These are phyloP conservation scores for Coelastrella sp. DNA, from an alignment of 139 green algal genomes.

Conservation along the genomic window DNA sequence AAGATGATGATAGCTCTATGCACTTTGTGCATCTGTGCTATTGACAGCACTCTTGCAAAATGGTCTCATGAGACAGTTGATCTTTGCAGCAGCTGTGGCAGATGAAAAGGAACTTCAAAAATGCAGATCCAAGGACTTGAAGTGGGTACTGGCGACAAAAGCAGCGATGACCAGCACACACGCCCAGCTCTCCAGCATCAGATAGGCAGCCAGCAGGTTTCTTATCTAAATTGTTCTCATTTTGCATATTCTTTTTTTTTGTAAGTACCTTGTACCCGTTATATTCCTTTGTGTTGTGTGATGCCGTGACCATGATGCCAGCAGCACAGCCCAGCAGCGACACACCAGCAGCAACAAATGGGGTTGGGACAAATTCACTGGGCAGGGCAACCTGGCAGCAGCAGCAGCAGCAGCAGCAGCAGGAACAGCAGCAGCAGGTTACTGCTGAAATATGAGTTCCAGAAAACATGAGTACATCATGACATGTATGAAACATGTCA, in stretches of 20 bases:
- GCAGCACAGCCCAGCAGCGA: slow-evolving; percentile 68
- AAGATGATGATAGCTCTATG: too few relatives aligned
- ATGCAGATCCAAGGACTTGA: too few relatives aligned
- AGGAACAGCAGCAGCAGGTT: not conserved
- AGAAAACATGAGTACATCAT: too few relatives aligned
- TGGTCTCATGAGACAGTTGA: too few relatives aligned
- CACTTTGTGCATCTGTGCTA: not conserved
- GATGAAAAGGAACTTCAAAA: too few relatives aligned
- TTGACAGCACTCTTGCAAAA: not conserved
- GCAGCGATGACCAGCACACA: too few relatives aligned
- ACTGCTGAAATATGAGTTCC: too few relatives aligned
- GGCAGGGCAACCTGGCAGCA: slow-evolving; percentile 58
- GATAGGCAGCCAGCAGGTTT: not conserved
- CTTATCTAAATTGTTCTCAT: not conserved
- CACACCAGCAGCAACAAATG: slow-evolving; percentile 76
- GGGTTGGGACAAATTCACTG: slow-evolving; percentile 68
- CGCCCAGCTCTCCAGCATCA: not conserved
- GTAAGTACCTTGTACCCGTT: slow-evolving; percentile 91
- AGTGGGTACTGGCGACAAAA: too few relatives aligned
- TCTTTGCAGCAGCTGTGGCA: too few relatives aligned
- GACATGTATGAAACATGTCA: too few relatives aligned
- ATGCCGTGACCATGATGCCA: slow-evolving; percentile 86
- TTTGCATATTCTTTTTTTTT: too few relatives aligned
- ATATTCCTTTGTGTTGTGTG: slow-evolving; percentile 88
- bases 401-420: not conserved